Conservation (phyloP, 805 yeast species). For the Clavispora carvajalis region DNA sequence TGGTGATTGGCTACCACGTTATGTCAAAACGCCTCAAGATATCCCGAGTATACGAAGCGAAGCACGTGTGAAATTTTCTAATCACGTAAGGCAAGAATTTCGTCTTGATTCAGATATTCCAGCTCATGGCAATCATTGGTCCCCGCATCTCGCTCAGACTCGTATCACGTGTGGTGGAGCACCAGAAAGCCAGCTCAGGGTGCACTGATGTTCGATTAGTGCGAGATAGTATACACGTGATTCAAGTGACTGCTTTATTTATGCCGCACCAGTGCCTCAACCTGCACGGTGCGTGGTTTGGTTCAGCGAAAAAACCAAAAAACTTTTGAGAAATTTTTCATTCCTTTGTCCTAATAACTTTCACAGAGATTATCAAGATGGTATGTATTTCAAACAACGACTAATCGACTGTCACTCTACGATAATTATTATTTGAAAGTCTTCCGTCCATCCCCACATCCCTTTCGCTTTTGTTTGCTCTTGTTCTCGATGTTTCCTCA, state of each 20-base stretch:
- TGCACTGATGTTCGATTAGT: background rate
- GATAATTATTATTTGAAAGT: background rate
- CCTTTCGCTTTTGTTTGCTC: background rate
- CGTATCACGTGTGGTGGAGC: background rate
- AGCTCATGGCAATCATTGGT: no score
- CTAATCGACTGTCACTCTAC: background rate
- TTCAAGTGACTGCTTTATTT: constrained; percentile 14
- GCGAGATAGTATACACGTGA: constrained; percentile 9
- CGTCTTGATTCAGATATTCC: no score
- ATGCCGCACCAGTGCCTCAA: constrained; percentile 3
- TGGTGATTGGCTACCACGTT: no score
- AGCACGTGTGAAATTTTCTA: no score
- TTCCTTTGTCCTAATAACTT: constrained; percentile 15
- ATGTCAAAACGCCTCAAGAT: no score
- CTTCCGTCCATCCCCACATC: background rate
- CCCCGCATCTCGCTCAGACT: no score
- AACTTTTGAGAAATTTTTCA: constrained; percentile 16
- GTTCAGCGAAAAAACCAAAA: constrained; percentile 11
- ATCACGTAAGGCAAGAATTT: no score
- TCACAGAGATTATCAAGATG: constrained; percentile 19
- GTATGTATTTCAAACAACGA: constrained; percentile 12
- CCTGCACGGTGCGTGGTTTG: constrained; percentile 14
- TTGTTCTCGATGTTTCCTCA: background rate
- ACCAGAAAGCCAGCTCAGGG: background rate
- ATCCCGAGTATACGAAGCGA: no score